Evolutionary conservation across 2,329 filamentous ascomycete species (phyloP).

Genomic region (Ascomycota sp.): DNA sequence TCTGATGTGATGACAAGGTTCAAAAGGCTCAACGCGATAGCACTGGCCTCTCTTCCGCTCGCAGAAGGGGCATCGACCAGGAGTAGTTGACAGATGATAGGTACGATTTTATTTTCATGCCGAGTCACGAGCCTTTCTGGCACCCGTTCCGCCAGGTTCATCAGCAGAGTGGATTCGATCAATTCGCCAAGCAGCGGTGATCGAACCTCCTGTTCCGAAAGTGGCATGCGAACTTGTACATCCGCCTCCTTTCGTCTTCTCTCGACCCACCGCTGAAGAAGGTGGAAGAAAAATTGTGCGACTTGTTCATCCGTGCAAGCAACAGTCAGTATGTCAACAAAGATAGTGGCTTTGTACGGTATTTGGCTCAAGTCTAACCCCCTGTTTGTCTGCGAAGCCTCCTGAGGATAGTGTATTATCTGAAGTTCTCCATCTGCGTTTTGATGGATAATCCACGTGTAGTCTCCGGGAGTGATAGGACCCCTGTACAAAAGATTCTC

Average conservation of each 20-base stretch:
- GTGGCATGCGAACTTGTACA: constrained; percentile 7
- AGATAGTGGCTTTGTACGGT: constrained; percentile 22
- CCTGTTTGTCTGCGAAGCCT: constrained; percentile 1
- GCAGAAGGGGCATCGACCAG: constrained; percentile 18
- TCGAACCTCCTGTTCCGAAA: constrained; percentile 10
- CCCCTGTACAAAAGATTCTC: constrained; percentile 34
- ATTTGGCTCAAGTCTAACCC: constrained; percentile 12
- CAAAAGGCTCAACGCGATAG: constrained; percentile 35
- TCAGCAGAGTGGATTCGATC: constrained; percentile 36
- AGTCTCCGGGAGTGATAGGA: constrained; percentile 9
- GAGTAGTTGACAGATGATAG: constrained; percentile 39
- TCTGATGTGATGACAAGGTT: constrained; percentile 36
- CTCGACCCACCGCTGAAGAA: constrained; percentile 35
- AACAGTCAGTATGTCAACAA: constrained; percentile 26
- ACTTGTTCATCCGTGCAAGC: constrained; percentile 31
- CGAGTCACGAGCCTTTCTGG: constrained; percentile 36
- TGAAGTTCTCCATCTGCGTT: constrained; percentile 26
- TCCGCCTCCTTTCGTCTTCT: constrained; percentile 8
- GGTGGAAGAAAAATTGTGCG: constrained; percentile 34
- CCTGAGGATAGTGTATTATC: constrained; percentile 16
- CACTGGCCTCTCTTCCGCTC: constrained; percentile 24
- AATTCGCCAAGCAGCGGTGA: constrained; percentile 24
- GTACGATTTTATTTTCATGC: constrained; percentile 40
- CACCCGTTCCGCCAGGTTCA: constrained; percentile 39
- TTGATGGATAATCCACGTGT: constrained; percentile 29